A percentile compares a stretch with the other conserved stretches of the same genome.
Conservation (phyloP, 306 rosid species). For the Prunus mira region DNA sequence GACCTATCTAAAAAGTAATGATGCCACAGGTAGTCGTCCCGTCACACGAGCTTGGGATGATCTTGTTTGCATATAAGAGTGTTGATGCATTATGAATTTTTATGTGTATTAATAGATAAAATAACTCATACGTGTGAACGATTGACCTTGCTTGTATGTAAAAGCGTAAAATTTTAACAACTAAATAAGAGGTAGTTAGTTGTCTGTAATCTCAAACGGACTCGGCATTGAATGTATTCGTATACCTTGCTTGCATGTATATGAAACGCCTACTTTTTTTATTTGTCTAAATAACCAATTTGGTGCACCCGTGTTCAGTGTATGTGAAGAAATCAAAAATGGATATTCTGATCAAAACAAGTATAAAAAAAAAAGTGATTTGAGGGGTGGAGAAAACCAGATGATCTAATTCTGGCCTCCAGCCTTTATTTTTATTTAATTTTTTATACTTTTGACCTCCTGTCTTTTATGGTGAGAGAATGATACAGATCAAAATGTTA, state of each 20-base stretch:
- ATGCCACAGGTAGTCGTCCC: too few species aligned
- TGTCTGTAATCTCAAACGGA: too few species aligned
- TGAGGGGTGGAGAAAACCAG: not conserved
- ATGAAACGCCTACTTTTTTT: not conserved
- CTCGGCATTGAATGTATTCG: too few species aligned
- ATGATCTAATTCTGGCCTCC: not conserved
- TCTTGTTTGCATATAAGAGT: too few species aligned
- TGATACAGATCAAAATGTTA: not conserved
- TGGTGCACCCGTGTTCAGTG: not conserved
- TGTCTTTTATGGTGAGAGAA: not conserved
- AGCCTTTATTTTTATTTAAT: not conserved
- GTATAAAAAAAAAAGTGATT: too few species aligned
- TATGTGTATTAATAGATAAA: too few species aligned
- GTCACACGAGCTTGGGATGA: too few species aligned
- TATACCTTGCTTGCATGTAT: not conserved
- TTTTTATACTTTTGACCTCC: too few species aligned
- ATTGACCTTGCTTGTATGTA: rapidly evolving
- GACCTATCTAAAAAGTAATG: not conserved
- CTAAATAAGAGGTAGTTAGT: too few species aligned
- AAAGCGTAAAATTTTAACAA: too few species aligned
- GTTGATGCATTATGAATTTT: too few species aligned
- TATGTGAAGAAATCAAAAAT: not conserved
- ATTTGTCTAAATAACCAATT: not conserved
- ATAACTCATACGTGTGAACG: rapidly evolving
- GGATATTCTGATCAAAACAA: not conserved